Conservation (phyloP, 2,329 filamentous ascomycete genomes). For the Aspergillus sp. region DNA sequence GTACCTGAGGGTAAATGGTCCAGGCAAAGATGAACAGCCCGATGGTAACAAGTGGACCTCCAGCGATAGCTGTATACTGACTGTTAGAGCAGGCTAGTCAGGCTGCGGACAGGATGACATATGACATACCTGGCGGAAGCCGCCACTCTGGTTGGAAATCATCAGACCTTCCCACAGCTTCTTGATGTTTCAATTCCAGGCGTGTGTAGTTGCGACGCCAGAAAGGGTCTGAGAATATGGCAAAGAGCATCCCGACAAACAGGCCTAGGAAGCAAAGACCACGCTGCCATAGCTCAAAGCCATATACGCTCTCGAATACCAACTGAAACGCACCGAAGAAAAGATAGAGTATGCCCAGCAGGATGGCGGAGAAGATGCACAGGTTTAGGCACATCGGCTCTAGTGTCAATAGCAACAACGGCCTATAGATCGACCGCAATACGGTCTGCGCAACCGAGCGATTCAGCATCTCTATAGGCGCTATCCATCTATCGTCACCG, state of each 20-base stretch:
- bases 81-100: slow-evolving; percentile 7
- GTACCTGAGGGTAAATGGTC: slow-evolving; percentile 71
- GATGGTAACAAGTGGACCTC: slow-evolving; percentile 74
- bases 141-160: slow-evolving; percentile 83
- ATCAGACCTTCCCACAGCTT: slow-evolving; percentile 33
- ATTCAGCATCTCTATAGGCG: slow-evolving; percentile 72
- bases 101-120: neutral
- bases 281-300: slow-evolving; percentile 75
- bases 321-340: slow-evolving; percentile 88
- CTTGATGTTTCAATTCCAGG: slow-evolving; percentile 42
- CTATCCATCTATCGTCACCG: slow-evolving; percentile 73
- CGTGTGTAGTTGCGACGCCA: slow-evolving; percentile 50
- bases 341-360: slow-evolving; percentile 85
- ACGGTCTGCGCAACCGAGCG: slow-evolving; percentile 67
- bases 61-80: slow-evolving; percentile 57
- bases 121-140: slow-evolving; percentile 64
- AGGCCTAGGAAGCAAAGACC: slow-evolving; percentile 72
- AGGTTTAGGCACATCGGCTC: slow-evolving; percentile 86
- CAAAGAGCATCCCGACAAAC: slow-evolving; percentile 50
- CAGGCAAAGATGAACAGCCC: slow-evolving; percentile 89
- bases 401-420: slow-evolving; percentile 74
- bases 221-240: slow-evolving; percentile 47
- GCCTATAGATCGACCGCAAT: slow-evolving; percentile 59
- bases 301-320: slow-evolving; percentile 73
- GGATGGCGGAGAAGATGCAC: slow-evolving; percentile 77